Evolutionary conservation across 202 grass and related monocot genomes (phyloP).

Genomic region (Carex arenaria): DNA sequence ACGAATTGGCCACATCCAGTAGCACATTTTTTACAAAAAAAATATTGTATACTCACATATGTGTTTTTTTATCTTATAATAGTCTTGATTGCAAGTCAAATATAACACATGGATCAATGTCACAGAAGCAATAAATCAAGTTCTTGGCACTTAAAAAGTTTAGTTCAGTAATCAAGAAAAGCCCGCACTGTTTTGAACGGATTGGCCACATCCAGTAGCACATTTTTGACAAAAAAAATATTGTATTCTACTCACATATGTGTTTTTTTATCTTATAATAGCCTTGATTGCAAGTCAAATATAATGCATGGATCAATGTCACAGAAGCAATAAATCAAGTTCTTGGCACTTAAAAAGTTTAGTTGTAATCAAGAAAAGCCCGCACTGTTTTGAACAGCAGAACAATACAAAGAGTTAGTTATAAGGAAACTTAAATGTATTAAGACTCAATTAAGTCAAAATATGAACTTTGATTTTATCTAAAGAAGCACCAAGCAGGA

Average conservation of each 20-base stretch:
- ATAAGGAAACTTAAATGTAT: background rate
- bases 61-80: background rate
- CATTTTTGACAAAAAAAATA: background rate
- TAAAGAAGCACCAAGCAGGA: background rate
- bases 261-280: background rate
- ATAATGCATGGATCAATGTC: background rate
- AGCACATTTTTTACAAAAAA: background rate
- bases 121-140: background rate
- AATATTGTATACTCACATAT: background rate
- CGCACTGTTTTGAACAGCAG: background rate
- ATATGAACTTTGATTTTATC: background rate
- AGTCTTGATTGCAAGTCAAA: background rate
- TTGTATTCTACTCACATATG: background rate
- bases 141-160: background rate
- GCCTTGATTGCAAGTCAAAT: background rate
- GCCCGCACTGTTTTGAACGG: background rate
- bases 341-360: background rate
- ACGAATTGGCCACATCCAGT: background rate
- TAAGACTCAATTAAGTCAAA: background rate
- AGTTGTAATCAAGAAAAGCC: background rate
- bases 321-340: background rate
- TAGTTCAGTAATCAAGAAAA: background rate
- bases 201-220: background rate
- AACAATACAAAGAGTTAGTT: background rate
- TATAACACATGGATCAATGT: background rate